A percentile compares a stretch with the other conserved stretches of the same genome.
Conservation (phyloP, 129 eudicot genomes). For the carrot (Daucus carota) region DH1_v3.0 NC_030387.2:5796501-5797000, state of each 20-base stretch:
- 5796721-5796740: background rate
- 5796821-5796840: background rate
- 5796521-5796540: background rate
- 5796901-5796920: background rate
- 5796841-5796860: background rate
- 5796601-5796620: background rate
- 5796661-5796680: background rate
- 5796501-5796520: background rate
- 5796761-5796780: background rate
- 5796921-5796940: background rate
- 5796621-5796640: background rate
- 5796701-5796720: background rate
- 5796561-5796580: background rate
- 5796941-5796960: background rate
- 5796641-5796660: background rate
- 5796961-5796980: background rate
- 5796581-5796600: background rate
- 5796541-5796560: background rate
- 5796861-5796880: background rate
- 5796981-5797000: no score
- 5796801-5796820: background rate
- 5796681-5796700: background rate
- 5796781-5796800: background rate
- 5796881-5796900: background rate
- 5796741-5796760: background rate